Evolutionary conservation across 148 eudicot genomes (phyloP), one percentile per base, ranked within the genome.

Genomic region (Nyssa sinensis): DNA sequence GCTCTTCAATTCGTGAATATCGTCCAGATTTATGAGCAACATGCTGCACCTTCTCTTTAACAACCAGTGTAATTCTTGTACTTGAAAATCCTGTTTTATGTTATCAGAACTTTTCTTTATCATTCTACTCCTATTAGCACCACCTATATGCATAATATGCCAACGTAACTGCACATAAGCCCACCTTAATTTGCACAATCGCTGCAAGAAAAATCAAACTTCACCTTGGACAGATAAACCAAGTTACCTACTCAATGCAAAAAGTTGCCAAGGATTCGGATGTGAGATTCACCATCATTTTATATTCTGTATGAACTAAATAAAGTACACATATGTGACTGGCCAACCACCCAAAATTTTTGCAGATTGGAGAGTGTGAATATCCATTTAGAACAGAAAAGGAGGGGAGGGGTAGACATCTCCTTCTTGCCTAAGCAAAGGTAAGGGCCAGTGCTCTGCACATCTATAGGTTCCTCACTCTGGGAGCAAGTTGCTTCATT

Each of bases 401-500:
- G 60, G 34, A 27, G n/a, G 17, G 63, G 11, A 60, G 21, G 30
- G 17, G 24, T n/a, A n/a, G n/a, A n/a, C n/a, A n/a, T n/a, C n/a
- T n/a, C n/a, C n/a, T n/a, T n/a, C n/a, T 12, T 34, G 21, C 29
- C 27, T 25, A 33, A 58, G 31, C 64, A 33, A n/a, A 70, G 14
- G 61, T 29, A 53, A 13, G 28, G 47, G 23, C 3, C 30, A 3
- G 24, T 41, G 34, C 32, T 41, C 33, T 17, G 51, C 35, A 23
- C 64, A 1, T 19, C 35, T 16, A n/a, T 29, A 62, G 23, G 4
- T 55, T 21, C 6, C 19, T 70, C 30, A 70, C 33, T 33, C 24
- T 58, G 58, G 49, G 47, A 24, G 74, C 34, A 67, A 37, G 71
- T 75, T 66, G 55, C 55, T 24, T 35, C 68, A 57, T 65, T 31